phyloP scores from a whole-genome alignment of 2,329 filamentous ascomycete genomes.

The Fusarium subtropicale region DNA sequence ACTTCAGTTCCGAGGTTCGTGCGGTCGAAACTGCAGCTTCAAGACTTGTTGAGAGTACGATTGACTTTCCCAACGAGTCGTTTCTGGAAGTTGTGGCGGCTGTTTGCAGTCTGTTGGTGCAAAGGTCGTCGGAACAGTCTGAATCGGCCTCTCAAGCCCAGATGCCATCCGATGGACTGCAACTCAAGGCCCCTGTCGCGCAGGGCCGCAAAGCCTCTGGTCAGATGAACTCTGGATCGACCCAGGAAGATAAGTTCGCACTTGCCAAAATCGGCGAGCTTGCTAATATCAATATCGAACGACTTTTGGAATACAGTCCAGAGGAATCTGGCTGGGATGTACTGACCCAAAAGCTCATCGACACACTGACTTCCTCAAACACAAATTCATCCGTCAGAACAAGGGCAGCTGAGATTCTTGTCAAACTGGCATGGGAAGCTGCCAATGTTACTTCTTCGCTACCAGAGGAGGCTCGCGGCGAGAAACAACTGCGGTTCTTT shows the following conservation, averaged over 20 bases:
- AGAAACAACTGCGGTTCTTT: conserved; percentile 79
- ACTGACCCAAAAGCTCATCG: conserved; percentile 68
- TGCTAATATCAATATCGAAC: conserved; percentile 77
- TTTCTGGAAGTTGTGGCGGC: conserved; percentile 83
- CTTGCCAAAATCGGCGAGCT: conserved; percentile 80
- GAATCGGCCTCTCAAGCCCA: conserved; percentile 35
- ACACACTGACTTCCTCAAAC: conserved; percentile 60
- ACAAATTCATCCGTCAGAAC: conserved; percentile 65
- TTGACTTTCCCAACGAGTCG: conserved; percentile 85
- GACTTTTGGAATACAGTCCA: conserved; percentile 75
- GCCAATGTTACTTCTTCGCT: conserved; percentile 67
- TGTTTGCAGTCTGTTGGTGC: conserved; percentile 76
- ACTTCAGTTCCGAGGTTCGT: conserved; percentile 82
- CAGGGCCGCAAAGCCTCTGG: conserved; percentile 61
- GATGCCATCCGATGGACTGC: conserved; percentile 40
- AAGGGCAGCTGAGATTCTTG: conserved; percentile 73
- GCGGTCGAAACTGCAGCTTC: conserved; percentile 90
- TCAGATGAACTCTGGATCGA: conserved; percentile 60
- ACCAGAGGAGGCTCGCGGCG: conserved; percentile 62
- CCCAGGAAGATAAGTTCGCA: conserved; percentile 74
- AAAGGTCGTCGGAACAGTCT: conserved; percentile 43
- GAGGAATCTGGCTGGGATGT: conserved; percentile 80
- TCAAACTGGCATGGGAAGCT: conserved; percentile 67
- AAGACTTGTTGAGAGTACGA: conserved; percentile 89
- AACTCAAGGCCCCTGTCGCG: conserved; percentile 53